Evolutionary conservation across 106 monocot species (phyloP).

Genomic region (Narthecium ossifragum): DNA sequence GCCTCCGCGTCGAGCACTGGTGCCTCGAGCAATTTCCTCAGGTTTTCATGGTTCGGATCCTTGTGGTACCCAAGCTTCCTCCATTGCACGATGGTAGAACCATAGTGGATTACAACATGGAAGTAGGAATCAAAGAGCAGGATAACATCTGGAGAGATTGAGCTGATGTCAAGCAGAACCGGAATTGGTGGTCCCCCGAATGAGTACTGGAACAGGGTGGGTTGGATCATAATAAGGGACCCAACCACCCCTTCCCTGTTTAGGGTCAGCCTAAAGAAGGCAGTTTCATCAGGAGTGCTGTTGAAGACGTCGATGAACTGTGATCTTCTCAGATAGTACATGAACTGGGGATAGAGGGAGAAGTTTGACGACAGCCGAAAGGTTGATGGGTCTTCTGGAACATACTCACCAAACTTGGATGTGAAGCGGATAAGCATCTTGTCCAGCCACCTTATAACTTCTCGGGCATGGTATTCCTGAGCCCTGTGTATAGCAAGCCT

Average conservation of each 20-base stretch:
- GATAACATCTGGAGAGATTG: conserved; percentile 69
- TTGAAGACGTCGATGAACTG: conserved; percentile 91
- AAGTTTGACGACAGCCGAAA: conserved; percentile 71
- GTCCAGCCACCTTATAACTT: conserved; percentile 91
- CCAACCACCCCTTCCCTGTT: conserved; percentile 81
- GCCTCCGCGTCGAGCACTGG: conserved; percentile 67
- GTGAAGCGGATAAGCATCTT: conserved; percentile 88
- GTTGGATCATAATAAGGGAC: conserved; percentile 92
- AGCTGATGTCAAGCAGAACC: conserved; percentile 78
- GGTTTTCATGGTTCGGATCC: conserved; percentile 74
- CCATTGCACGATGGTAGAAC: conserved; percentile 81
- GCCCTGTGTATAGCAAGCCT: conserved; percentile 67
- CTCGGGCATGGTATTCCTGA: conserved; percentile 58
- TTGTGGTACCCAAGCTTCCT: conserved; percentile 65
- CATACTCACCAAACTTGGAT: conserved; percentile 79
- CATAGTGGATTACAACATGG: conserved; percentile 84
- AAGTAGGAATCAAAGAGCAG: conserved; percentile 92
- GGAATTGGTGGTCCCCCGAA: conserved; percentile 90
- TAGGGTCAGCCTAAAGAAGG: conserved; percentile 74
- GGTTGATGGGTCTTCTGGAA: conserved; percentile 79
- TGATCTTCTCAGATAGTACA: conserved; percentile 82
- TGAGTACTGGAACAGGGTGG: conserved; percentile 87
- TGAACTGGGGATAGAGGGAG: conserved; percentile 90
- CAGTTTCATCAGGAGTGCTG: conserved; percentile 83
- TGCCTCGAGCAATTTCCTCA: conserved; percentile 80